These are phyloP conservation scores for Actinomucor elegans DNA, from an alignment of 371 early-diverging fungal genomes.

Conservation along the genomic window DNA sequence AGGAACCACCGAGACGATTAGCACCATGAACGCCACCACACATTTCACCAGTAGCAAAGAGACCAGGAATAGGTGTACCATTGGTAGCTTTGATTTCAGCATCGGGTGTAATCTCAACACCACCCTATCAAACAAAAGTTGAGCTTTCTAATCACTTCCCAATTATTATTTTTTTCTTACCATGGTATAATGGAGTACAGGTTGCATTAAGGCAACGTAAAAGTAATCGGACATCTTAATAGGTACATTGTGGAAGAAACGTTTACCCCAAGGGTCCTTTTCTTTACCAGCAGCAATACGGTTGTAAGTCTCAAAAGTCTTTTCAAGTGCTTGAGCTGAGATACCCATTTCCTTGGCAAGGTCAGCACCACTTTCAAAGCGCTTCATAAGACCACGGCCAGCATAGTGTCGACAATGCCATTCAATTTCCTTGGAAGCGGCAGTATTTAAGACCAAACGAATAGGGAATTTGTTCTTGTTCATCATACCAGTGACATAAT, in stretches of 20 bases:
- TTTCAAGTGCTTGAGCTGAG: slow-evolving; percentile 60
- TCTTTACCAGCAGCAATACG: slow-evolving; percentile 67
- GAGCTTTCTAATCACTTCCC: too few species aligned
- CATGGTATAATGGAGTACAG: slow-evolving; percentile 96
- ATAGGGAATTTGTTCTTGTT: slow-evolving; percentile 83
- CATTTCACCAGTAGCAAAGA: slow-evolving; percentile 93
- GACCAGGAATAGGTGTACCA: slow-evolving; percentile 73
- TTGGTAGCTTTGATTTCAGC: slow-evolving; percentile 68
- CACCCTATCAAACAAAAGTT: slow-evolving; percentile 60
- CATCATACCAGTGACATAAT: slow-evolving; percentile 85
- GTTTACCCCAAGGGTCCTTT: slow-evolving; percentile 90
- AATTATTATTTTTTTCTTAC: slow-evolving; percentile 32
- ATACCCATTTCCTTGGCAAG: slow-evolving; percentile 86
- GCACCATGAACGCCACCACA: slow-evolving; percentile 64
- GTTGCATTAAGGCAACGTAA: slow-evolving; percentile 87
- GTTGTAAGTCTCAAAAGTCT: slow-evolving; percentile 85
- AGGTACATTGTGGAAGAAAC: slow-evolving; percentile 84
- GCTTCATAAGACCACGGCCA: slow-evolving; percentile 88
- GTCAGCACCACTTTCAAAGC: slow-evolving; percentile 70
- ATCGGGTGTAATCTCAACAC: slow-evolving; percentile 84
- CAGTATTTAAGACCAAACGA: slow-evolving; percentile 82
- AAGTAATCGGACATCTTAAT: slow-evolving; percentile 74
- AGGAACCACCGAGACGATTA: slow-evolving; percentile 56
- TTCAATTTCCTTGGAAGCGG: slow-evolving; percentile 87
- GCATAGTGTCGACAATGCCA: slow-evolving; percentile 95